phyloP scores from a whole-genome alignment of 139 green algal species.

The Micromonas pusilla region DNA sequence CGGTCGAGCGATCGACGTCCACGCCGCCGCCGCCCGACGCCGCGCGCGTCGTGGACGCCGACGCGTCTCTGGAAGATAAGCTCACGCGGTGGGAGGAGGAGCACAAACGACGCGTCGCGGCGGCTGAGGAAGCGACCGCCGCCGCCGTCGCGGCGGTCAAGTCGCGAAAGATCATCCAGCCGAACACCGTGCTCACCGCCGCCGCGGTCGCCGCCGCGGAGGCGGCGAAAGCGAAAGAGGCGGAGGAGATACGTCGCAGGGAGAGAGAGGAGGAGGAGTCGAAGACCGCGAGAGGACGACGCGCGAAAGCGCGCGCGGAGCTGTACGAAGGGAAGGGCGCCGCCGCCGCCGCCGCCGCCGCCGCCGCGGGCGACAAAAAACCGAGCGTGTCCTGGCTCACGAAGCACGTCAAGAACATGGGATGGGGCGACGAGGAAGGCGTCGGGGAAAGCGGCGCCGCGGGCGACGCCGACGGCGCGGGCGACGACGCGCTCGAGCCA shows the following conservation, averaged over 20 bases:
- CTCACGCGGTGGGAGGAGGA: not conserved
- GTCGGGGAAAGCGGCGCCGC: not conserved
- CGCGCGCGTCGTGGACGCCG: not conserved
- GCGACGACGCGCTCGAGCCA: not conserved
- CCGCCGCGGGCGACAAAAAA: not conserved
- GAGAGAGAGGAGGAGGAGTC: not conserved
- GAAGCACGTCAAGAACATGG: constrained; percentile 11
- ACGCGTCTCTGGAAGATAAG: not conserved
- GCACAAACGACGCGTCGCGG: not conserved
- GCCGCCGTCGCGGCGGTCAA: not conserved
- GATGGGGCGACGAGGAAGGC: not conserved
- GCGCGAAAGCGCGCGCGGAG: not conserved
- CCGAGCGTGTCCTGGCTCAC: not conserved
- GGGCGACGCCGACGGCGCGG: not conserved
- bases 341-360: too few relatives aligned
- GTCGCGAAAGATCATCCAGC: not conserved
- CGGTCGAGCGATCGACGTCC: too few relatives aligned
- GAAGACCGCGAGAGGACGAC: not conserved
- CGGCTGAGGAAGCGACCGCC: not conserved
- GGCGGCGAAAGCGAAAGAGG: not conserved
- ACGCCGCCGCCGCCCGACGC: too few relatives aligned
- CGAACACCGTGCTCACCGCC: not conserved
- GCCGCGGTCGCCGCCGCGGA: not conserved
- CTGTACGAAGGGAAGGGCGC: not conserved
- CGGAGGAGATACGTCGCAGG: not conserved